Base-by-base conservation (phyloP, 495 filamentous ascomycete species). In the Neurospora intermedia region DNA sequence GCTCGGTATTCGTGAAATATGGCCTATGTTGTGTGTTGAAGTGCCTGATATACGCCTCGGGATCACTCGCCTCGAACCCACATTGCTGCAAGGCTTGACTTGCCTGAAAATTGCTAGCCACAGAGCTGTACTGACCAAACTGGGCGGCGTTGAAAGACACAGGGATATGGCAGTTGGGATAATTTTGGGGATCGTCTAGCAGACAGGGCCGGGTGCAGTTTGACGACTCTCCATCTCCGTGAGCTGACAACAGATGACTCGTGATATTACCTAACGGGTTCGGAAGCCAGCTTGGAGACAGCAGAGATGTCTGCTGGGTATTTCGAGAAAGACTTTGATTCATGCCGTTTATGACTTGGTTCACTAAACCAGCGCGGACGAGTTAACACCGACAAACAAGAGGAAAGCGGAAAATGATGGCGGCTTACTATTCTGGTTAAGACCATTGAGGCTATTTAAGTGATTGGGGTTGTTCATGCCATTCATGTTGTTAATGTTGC, bases 11-110 rank as follows among this genome's bases (percentile, higher is more conserved):
- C 11, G 71, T 71, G 43, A 79, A 77, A 7, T 74, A 76, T 0
- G 46, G 76, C 70, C 77, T 69, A 46, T 81, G 79, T 20, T 77
- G 76, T 3, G 75, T 43, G 43, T 79, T 80, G 73, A 82, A 81
- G 54, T 82, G 81, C 15, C 74, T 73, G 42, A 81, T 69, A 70
- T 77, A 80, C 10, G 77, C 75, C 38, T 80, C 75, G 8, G 77
- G 76, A 27, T 76, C 76, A 10, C 74, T 73, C 20, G 80, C 74
- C 48, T 80, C 74, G 27, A 75, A 76, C 38, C 79, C 78, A 70
- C 81, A 82, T 62, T 77, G 76, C n/a, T 75, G 72, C n/a, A 79
- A 72, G 2, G 69, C 62, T 18, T 70, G 75, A 46, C 69, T 74
- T 54, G 76, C 43, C 43, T 76, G 74, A 18, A 76, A 39, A 43